These are phyloP conservation scores for Atkinsonella texensis DNA, from an alignment of 2,329 filamentous ascomycete species.

Conservation along the genomic window DNA sequence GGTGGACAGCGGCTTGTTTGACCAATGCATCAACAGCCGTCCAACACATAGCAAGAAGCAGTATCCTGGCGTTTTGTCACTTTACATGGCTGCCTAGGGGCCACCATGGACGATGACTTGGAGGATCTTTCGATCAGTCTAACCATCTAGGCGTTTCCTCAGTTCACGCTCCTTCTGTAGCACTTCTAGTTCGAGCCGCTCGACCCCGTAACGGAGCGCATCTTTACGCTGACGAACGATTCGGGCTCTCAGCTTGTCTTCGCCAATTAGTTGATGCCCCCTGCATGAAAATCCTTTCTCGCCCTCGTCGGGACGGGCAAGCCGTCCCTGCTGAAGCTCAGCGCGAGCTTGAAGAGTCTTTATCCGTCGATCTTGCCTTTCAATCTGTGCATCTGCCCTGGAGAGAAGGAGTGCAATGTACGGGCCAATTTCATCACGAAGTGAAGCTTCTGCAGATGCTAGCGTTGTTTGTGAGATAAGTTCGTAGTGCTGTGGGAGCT, in stretches of 20 bases:
- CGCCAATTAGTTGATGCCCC: slow-evolving; percentile 35
- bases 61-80: background rate
- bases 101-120: background rate
- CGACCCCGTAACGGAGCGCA: slow-evolving; percentile 74
- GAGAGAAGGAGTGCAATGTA: slow-evolving; percentile 69
- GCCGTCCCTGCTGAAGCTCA: slow-evolving; percentile 67
- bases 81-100: background rate
- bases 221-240: slow-evolving; percentile 73
- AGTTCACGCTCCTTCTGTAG: slow-evolving; percentile 57
- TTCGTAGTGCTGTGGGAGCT: slow-evolving; percentile 63
- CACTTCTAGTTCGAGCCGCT: slow-evolving; percentile 76
- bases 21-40: background rate
- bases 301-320: slow-evolving; percentile 22
- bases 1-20: background rate
- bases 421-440: slow-evolving; percentile 82
- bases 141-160: slow-evolving; percentile 34
- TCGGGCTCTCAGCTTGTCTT: slow-evolving; percentile 38
- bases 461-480: slow-evolving; percentile 78
- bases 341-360: slow-evolving; percentile 72
- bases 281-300: slow-evolving; percentile 6
- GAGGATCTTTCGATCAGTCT: background rate
- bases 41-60: background rate
- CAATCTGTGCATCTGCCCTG: slow-evolving; percentile 72
- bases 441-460: slow-evolving; percentile 66
- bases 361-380: slow-evolving; percentile 71